Conservation (phyloP, 129 eudicot species). For the Artemisia tridentata region DNA sequence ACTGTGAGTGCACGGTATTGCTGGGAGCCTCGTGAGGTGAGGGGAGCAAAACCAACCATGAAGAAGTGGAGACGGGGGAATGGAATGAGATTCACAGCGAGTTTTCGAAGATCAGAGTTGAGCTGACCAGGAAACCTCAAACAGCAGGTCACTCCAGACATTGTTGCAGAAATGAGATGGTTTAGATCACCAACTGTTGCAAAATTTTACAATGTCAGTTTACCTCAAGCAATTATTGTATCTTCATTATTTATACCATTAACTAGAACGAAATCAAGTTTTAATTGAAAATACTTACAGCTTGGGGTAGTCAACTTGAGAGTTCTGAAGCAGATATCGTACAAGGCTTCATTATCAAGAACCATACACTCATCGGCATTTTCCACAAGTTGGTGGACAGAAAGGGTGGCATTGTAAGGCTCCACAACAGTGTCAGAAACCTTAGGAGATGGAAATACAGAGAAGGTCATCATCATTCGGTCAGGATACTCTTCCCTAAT, state of each 20-base stretch:
- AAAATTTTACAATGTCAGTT: background rate
- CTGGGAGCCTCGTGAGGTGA: constrained; percentile 67
- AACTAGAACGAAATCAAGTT: too few relatives aligned
- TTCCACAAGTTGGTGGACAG: constrained; percentile 46
- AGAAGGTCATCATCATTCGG: constrained; percentile 48
- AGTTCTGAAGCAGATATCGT: constrained; percentile 45
- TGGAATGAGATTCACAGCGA: constrained; percentile 64
- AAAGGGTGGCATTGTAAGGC: constrained; percentile 45
- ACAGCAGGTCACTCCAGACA: constrained; percentile 72
- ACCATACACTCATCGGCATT: constrained; percentile 49
- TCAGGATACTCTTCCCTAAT: constrained; percentile 46
- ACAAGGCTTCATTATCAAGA: constrained; percentile 43
- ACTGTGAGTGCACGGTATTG: constrained; percentile 61
- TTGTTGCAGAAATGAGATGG: constrained; percentile 65
- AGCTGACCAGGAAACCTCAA: constrained; percentile 65
- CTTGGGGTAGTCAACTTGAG: constrained; percentile 49
- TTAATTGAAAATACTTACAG: constrained; percentile 18
- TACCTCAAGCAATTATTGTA: too few relatives aligned
- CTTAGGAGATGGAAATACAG: constrained; percentile 45
- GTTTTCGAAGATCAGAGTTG: constrained; percentile 57
- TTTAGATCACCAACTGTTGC: constrained; percentile 64
- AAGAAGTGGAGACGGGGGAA: constrained; percentile 71
- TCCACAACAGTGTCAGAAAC: constrained; percentile 47
- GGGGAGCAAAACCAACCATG: constrained; percentile 72
- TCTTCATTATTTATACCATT: too few relatives aligned